These are phyloP conservation scores for Chaetothyriales sp. DNA, from an alignment of 2,329 filamentous ascomycete genomes.

Conservation along the genomic window DNA sequence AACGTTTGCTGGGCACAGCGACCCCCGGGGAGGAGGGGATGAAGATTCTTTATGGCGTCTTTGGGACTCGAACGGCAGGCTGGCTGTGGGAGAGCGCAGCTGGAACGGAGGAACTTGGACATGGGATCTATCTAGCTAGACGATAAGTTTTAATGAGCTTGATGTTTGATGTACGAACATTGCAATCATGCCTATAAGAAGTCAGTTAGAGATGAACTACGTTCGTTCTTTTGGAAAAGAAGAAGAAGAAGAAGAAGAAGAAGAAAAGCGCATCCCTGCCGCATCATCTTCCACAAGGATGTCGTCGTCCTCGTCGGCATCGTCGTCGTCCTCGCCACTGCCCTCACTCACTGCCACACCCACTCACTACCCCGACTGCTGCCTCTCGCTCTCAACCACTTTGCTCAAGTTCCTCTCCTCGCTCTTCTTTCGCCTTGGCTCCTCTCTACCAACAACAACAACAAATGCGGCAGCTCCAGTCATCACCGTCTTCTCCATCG, in stretches of 20 bases:
- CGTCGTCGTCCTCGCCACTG: not conserved
- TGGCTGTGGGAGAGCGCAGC: not conserved
- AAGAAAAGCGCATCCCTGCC: too few relatives aligned
- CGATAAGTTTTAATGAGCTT: not conserved
- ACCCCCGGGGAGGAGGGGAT: too few relatives aligned
- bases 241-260: too few relatives aligned
- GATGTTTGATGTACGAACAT: too few relatives aligned
- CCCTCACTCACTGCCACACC: not conserved
- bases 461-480: not conserved
- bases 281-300: too few relatives aligned
- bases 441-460: not conserved
- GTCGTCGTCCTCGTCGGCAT: too few relatives aligned
- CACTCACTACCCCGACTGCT: conserved; percentile 1
- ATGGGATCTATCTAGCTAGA: not conserved
- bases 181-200: too few relatives aligned
- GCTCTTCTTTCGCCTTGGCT: not conserved
- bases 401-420: not conserved
- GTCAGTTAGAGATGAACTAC: too few relatives aligned
- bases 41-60: not conserved
- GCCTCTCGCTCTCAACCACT: conserved; percentile 1
- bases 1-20: not conserved
- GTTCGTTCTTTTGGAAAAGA: too few relatives aligned
- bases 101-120: not conserved
- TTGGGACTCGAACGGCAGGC: not conserved
- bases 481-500: conserved; percentile 27